A percentile compares a stretch with the other conserved stretches of the same genome.
Evolutionary conservation across 2,329 filamentous ascomycete species (phyloP).

Genomic region (Penicillium sclerotigenum): DNA sequence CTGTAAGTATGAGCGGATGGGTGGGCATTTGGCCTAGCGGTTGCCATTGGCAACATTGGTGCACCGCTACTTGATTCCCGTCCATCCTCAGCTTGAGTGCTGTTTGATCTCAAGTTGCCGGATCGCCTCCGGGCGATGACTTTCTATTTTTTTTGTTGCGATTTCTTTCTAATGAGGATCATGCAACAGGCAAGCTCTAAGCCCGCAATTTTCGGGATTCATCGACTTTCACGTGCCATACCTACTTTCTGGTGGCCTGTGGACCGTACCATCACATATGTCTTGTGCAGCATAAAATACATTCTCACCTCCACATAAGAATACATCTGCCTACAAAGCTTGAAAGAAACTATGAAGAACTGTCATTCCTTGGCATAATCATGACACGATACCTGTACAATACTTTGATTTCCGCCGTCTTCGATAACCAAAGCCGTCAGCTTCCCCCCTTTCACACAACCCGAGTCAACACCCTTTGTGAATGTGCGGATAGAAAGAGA

Average conservation of each 20-base stretch:
- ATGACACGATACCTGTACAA: slow-evolving; percentile 45
- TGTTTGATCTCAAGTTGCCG: not conserved
- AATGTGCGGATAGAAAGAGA: slow-evolving; percentile 67
- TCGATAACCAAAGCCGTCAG: slow-evolving; percentile 76
- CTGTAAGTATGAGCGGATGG: not conserved
- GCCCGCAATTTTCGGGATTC: not conserved
- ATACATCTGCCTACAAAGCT: not conserved
- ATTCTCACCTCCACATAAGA: not conserved
- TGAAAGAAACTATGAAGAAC: not conserved
- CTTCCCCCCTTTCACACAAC: slow-evolving; percentile 71
- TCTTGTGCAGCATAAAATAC: not conserved
- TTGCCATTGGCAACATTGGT: not conserved
- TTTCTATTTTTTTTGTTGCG: not conserved
- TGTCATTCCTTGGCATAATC: slow-evolving; percentile 25
- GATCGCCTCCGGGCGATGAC: not conserved
- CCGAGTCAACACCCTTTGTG: slow-evolving; percentile 80
- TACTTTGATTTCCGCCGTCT: slow-evolving; percentile 45
- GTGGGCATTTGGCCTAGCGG: not conserved
- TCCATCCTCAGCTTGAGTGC: not conserved
- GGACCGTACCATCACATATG: not conserved
- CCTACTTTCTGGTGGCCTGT: not conserved
- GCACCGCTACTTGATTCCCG: not conserved
- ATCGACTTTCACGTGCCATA: not conserved
- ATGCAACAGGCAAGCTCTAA: not conserved
- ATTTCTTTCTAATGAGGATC: not conserved